These are phyloP conservation scores for Citrus sp. DNA, from an alignment of 345 rosid genomes.

Conservation along the genomic window DNA sequence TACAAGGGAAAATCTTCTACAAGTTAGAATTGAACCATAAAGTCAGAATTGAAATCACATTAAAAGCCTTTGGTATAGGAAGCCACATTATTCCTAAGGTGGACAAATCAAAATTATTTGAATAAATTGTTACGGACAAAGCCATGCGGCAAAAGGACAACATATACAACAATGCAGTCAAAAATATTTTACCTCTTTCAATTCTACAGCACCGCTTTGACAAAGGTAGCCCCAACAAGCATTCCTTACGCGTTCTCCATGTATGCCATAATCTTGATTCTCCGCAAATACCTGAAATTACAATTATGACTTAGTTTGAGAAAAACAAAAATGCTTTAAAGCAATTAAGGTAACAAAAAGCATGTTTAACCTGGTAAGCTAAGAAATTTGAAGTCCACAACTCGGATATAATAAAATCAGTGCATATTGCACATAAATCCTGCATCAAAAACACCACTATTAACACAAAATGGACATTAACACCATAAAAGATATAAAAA, in stretches of 20 bases:
- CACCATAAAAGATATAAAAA: not conserved
- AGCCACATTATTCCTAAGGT: not conserved
- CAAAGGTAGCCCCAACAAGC: constrained; percentile 99
- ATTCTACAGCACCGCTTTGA: constrained; percentile 88
- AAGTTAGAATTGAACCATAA: constrained; percentile 1
- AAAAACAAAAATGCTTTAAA: not conserved
- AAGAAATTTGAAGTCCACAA: constrained; percentile 88
- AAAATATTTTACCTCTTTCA: constrained; percentile 62
- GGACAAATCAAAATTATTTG: not conserved
- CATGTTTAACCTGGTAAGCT: constrained; percentile 73
- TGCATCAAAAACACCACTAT: constrained; percentile 27
- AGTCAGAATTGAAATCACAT: not conserved
- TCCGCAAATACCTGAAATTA: constrained; percentile 82
- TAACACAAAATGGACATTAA: constrained; percentile 4
- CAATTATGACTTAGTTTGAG: constrained; percentile 12
- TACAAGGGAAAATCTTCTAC: not conserved
- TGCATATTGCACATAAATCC: constrained; percentile 97
- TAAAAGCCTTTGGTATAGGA: not conserved
- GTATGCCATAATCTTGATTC: constrained; percentile 92
- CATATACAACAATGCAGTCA: not conserved
- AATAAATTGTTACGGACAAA: not conserved
- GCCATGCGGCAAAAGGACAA: not conserved
- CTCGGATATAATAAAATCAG: constrained; percentile 89
- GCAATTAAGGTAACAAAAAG: not conserved
- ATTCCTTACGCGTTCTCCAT: constrained; percentile 95